Evolutionary conservation across 805 yeast species (phyloP).

Genomic region (Teunomyces aglyptinius): DNA sequence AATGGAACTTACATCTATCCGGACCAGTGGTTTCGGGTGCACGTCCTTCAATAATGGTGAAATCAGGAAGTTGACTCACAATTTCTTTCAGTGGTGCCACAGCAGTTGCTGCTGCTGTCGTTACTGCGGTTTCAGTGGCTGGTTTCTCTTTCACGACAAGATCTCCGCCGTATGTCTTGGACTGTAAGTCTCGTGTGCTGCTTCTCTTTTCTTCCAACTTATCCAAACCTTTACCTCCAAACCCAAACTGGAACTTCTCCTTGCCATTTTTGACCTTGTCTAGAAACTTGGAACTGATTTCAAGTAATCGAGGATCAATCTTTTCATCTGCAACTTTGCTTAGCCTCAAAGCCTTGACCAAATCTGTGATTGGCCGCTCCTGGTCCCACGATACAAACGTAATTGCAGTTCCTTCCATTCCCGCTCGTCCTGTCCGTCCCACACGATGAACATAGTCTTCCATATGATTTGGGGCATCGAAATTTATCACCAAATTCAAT

Average conservation of each 20-base stretch:
- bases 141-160: constrained; percentile 8
- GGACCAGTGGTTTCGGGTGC: constrained; percentile 56
- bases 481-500: constrained; percentile 72
- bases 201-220: constrained; percentile 65
- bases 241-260: constrained; percentile 67
- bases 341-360: constrained; percentile 64
- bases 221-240: constrained; percentile 90
- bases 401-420: constrained; percentile 56
- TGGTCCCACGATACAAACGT: constrained; percentile 68
- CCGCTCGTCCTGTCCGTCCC: constrained; percentile 95
- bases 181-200: constrained; percentile 48
- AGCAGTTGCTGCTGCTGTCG: neutral
- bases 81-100: neutral
- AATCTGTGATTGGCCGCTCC: constrained; percentile 62
- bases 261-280: constrained; percentile 66
- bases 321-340: constrained; percentile 45
- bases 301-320: constrained; percentile 49
- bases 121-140: constrained; percentile 6
- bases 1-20: constrained; percentile 55
- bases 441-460: constrained; percentile 97
- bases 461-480: constrained; percentile 74
- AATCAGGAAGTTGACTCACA: constrained; percentile 34
- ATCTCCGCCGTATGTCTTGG: constrained; percentile 45
- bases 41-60: constrained; percentile 50
- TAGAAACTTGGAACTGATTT: constrained; percentile 55